phyloP scores from a whole-genome alignment of 176 grass and related monocot genomes.

The Carex kokanica region DNA sequence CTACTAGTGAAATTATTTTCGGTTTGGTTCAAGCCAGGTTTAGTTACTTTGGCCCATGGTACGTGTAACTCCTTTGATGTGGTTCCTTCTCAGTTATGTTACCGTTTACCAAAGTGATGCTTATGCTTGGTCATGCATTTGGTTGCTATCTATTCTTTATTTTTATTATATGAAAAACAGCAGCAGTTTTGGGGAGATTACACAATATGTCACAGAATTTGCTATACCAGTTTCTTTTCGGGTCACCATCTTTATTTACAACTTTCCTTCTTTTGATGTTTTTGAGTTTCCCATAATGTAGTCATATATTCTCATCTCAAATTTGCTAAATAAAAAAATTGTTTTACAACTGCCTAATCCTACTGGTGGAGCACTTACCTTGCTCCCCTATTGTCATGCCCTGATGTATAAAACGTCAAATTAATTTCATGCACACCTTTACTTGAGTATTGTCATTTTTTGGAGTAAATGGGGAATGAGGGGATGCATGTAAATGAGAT shows the following conservation, averaged over 20 bases:
- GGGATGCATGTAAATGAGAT: background rate
- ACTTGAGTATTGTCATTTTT: background rate
- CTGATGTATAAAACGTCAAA: background rate
- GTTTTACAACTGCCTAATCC: background rate
- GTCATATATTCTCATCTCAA: conserved; percentile 17
- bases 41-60: background rate
- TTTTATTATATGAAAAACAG: background rate
- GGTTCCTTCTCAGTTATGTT: background rate
- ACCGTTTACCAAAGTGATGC: background rate
- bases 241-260: conserved; percentile 9
- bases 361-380: background rate
- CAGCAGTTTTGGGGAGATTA: background rate
- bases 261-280: conserved; percentile 3
- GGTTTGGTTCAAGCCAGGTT: background rate
- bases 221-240: background rate
- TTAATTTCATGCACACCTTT: conserved; percentile 7
- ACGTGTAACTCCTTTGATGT: background rate
- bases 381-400: background rate
- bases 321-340: background rate
- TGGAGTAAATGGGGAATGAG: background rate
- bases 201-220: background rate
- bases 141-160: conserved; percentile 8
- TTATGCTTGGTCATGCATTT: background rate
- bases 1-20: background rate
- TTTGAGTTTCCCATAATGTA: background rate